Conservation (phyloP, 2,329 filamentous ascomycete genomes). For the Pseudocercospora vitis region DNA sequence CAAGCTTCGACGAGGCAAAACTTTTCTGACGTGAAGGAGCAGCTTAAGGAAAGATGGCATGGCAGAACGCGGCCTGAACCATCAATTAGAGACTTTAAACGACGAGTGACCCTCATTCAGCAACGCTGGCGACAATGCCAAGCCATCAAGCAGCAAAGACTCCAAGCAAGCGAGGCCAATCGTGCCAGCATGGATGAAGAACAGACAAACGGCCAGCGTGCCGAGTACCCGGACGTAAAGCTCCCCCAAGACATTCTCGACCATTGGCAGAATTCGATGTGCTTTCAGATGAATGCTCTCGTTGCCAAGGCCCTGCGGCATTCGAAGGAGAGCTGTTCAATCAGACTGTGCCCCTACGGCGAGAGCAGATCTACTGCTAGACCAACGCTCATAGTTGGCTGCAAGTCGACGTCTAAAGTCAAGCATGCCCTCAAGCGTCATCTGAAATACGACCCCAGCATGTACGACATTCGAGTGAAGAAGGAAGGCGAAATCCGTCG, state of each 20-base stretch:
- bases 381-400: conserved; percentile 75
- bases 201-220: conserved; percentile 16
- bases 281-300: conserved; percentile 71
- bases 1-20: conserved; percentile 12
- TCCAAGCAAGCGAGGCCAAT: conserved; percentile 16
- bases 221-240: conserved; percentile 42
- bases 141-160: conserved; percentile 19
- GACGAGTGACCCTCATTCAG: conserved; percentile 37
- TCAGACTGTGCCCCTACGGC: conserved; percentile 73
- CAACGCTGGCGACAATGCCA: conserved; percentile 35
- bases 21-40: conserved; percentile 12
- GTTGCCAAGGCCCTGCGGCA: conserved; percentile 70
- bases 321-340: conserved; percentile 73
- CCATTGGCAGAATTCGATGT: conserved; percentile 69
- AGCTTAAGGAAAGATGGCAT: conserved; percentile 11
- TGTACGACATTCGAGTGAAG: conserved; percentile 70
- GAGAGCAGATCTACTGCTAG: conserved; percentile 64
- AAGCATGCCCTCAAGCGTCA: conserved; percentile 69
- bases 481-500: conserved; percentile 44
- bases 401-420: conserved; percentile 71
- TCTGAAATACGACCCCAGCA: conserved; percentile 65
- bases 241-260: conserved; percentile 65
- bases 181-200: conserved; percentile 8
- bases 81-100: conserved; percentile 39
- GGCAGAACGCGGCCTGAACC: conserved; percentile 17